Base-by-base conservation (phyloP, 306 rosid genomes). In the Malus fusca region DNA sequence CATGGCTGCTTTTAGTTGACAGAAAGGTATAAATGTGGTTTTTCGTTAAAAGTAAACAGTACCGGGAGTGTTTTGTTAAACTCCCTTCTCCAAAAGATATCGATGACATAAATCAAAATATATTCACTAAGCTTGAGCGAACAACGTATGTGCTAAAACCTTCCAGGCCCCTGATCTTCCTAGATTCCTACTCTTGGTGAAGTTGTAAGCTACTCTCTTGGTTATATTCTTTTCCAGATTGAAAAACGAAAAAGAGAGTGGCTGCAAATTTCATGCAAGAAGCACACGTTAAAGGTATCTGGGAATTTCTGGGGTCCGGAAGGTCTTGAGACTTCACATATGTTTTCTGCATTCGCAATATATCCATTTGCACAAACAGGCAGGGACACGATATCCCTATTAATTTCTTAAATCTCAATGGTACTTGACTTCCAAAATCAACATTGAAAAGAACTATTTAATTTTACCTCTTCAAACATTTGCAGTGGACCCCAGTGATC, bases 401-500 rank as follows among this genome's bases (percentile, higher is more conserved):
- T 35, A 35, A 35, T 35, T 18, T 48, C 55, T 48, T 48, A 15
- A 48, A 48, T 48, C 55, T 15, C 18, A 48, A 4, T 26, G 6
- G 12, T 28, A 43, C 43, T 37, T 46, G 18, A 35, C 21, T 21
- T 40, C 44, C 11, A 78, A 79, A 44, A 19, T 14, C 40, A 37
- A 31, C 11, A 53, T 11, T n/a, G 2, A 6, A 61, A 26, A 40
- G 13, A 63, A 15, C 33, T 66, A 6, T 40, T 42, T 18, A 64
- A 6, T 58, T 62, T 82, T 82, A 95, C 99, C 97, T 95, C 96
- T 82, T 95, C 97, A 68, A 44, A 85, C 84, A 95, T 60, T 48
- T 90, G 82, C 90, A 92, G 88, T 19, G 97, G 97, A 17, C 91
- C 99, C 99, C 99, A 95, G 78, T 95, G 97, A 80, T 95, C 98